phyloP scores from a whole-genome alignment of 1,284 basidiomycete species.

The Irpex rosettiformis region DNA sequence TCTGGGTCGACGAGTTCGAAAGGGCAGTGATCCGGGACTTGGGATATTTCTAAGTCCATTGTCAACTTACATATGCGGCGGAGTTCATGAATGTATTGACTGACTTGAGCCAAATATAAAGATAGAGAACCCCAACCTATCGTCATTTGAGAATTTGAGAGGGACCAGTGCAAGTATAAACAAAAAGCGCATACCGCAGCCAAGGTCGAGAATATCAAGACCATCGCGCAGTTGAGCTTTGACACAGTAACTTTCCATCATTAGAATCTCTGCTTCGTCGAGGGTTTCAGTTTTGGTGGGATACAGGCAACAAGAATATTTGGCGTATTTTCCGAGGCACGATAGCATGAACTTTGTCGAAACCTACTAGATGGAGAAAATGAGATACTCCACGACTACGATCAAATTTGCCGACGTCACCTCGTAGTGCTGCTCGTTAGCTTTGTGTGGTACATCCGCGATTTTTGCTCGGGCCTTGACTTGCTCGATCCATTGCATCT shows the following conservation, averaged over 20 bases:
- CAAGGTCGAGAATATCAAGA: slow-evolving; percentile 66
- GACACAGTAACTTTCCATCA: slow-evolving; percentile 69
- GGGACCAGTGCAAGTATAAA: no score
- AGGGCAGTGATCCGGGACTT: slow-evolving; percentile 62
- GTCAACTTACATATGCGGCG: not conserved
- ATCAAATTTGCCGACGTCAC: slow-evolving; percentile 30
- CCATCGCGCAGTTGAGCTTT: slow-evolving; percentile 68
- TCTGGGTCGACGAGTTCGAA: slow-evolving; percentile 74
- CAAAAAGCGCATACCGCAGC: slow-evolving; percentile 49
- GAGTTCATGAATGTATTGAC: slow-evolving; percentile 15
- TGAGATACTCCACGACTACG: not conserved
- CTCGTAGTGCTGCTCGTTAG: slow-evolving; percentile 81
- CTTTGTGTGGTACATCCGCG: slow-evolving; percentile 67
- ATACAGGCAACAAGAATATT: slow-evolving; percentile 74
- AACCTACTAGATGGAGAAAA: slow-evolving; percentile 36
- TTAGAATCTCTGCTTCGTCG: slow-evolving; percentile 66
- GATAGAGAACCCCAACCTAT: slow-evolving; percentile 73
- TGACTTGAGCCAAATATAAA: slow-evolving; percentile 63
- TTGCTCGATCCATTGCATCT: slow-evolving; percentile 61
- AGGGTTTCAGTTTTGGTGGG: slow-evolving; percentile 64
- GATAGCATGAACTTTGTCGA: slow-evolving; percentile 66
- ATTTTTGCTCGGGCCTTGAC: slow-evolving; percentile 52
- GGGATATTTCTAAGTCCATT: slow-evolving; percentile 56
- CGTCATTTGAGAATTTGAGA: not conserved
- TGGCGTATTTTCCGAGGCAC: slow-evolving; percentile 60